Evolutionary conservation across 345 rosid species (phyloP).

Genomic region (Aquilaria yunnanensis): DNA sequence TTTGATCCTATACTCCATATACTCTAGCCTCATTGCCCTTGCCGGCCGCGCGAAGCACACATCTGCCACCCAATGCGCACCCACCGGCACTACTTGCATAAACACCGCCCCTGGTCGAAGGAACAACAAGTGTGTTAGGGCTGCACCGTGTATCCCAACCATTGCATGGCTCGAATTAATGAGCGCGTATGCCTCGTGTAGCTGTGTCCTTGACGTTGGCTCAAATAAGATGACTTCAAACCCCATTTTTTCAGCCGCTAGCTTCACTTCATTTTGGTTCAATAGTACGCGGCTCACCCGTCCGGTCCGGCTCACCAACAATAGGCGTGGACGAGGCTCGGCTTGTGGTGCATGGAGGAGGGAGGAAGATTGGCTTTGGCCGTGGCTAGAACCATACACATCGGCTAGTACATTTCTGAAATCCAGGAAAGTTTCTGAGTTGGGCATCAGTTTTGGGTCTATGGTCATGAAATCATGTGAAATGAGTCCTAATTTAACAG

Average conservation of each 20-base stretch:
- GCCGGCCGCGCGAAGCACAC: conserved; percentile 32
- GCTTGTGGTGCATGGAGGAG: neutral
- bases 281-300: conserved; percentile 25
- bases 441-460: conserved; percentile 10
- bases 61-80: conserved; percentile 35
- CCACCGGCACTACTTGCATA: conserved; percentile 51
- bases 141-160: conserved; percentile 65
- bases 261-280: conserved; percentile 23
- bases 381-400: conserved; percentile 20
- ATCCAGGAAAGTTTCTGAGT: conserved; percentile 24
- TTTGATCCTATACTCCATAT: conserved; percentile 30
- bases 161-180: conserved; percentile 47
- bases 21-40: conserved; percentile 38
- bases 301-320: conserved; percentile 23
- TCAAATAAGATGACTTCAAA: conserved; percentile 37
- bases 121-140: conserved; percentile 45
- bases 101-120: conserved; percentile 44
- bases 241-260: conserved; percentile 30
- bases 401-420: conserved; percentile 33
- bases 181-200: conserved; percentile 29
- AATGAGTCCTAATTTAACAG: conserved; percentile 37
- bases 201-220: conserved; percentile 18
- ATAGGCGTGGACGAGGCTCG: conserved; percentile 17
- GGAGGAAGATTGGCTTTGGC: neutral
- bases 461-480: conserved; percentile 44